These are phyloP conservation scores for Parietaria judaica DNA, from an alignment of 306 rosid genomes.

Conservation along the genomic window DNA sequence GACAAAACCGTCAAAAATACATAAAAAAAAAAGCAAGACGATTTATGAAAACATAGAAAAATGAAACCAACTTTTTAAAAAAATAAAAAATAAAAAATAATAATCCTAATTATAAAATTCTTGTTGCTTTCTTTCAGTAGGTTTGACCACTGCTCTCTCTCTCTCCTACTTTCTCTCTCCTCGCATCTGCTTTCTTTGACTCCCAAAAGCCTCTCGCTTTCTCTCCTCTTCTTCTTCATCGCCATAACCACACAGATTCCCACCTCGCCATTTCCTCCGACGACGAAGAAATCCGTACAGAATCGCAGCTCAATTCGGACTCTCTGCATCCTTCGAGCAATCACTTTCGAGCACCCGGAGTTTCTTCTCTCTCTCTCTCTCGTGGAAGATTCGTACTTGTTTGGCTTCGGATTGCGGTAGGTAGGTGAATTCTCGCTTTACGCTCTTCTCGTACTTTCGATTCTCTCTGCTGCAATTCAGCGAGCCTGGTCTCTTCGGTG, in stretches of 20 bases:
- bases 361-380: not conserved
- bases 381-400: not conserved
- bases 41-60: not conserved
- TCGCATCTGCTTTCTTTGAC: not conserved
- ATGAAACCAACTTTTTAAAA: constrained; percentile 18
- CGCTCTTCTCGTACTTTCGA: not conserved
- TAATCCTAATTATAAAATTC: constrained; percentile 13
- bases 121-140: constrained; percentile 27
- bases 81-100: not conserved
- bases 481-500: constrained; percentile 3
- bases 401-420: constrained; percentile 8
- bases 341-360: not conserved
- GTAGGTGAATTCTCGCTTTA: constrained; percentile 2
- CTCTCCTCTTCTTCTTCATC: constrained; percentile 15
- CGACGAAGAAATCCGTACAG: not conserved
- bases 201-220: constrained; percentile 13
- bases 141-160: constrained; percentile 70
- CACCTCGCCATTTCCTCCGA: constrained; percentile 22
- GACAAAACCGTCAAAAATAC: not conserved
- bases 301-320: constrained; percentile 21
- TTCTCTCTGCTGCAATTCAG: constrained; percentile 4
- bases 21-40: not conserved
- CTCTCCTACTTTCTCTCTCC: constrained; percentile 21
- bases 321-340: not conserved
- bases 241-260: constrained; percentile 28